A percentile compares a stretch with the other conserved stretches of the same genome.
These are phyloP conservation scores for Cerioporus squamosus DNA, from an alignment of 1,284 basidiomycete species.

Conservation along the genomic window DNA sequence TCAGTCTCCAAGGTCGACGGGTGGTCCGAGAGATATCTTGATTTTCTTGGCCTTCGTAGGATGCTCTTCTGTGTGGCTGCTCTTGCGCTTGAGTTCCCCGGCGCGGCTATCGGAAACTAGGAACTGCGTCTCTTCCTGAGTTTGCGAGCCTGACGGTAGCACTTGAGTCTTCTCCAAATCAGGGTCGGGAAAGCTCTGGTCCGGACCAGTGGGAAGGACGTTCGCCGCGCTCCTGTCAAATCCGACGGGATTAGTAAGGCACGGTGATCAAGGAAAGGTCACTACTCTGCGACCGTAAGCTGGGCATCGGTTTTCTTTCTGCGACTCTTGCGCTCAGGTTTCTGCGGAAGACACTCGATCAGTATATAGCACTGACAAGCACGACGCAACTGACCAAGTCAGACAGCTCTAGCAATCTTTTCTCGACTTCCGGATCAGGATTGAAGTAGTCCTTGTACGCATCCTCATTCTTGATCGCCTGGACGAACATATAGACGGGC, in stretches of 20 bases:
- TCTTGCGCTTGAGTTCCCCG: constrained; percentile 35
- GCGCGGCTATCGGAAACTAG: background rate
- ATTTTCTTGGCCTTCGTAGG: constrained; percentile 36
- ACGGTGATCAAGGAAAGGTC: constrained; percentile 4
- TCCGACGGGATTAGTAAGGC: constrained; percentile 8
- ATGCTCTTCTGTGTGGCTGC: constrained; percentile 18
- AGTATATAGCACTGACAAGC: constrained; percentile 2
- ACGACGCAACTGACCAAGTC: constrained; percentile 50
- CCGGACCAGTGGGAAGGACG: constrained; percentile 2
- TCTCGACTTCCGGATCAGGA: constrained; percentile 61
- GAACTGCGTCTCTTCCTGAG: constrained; percentile 56
- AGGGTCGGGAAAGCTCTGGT: background rate
- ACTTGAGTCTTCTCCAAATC: background rate
- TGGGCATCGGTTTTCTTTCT: constrained; percentile 19
- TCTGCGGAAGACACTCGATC: constrained; percentile 29
- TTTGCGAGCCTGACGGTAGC: constrained; percentile 41
- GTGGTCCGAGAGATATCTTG: constrained; percentile 44
- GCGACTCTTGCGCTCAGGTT: constrained; percentile 31
- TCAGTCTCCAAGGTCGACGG: constrained; percentile 45
- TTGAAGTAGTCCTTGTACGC: constrained; percentile 72
- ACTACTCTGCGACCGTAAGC: constrained; percentile 26
- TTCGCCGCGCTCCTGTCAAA: constrained; percentile 6
- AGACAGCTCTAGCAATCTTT: constrained; percentile 57
- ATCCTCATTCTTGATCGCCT: constrained; percentile 44
- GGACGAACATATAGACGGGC: constrained; percentile 60